Conservation (phyloP, 192 early-diverging fungal species). For the Rhizophagus sp. region DNA sequence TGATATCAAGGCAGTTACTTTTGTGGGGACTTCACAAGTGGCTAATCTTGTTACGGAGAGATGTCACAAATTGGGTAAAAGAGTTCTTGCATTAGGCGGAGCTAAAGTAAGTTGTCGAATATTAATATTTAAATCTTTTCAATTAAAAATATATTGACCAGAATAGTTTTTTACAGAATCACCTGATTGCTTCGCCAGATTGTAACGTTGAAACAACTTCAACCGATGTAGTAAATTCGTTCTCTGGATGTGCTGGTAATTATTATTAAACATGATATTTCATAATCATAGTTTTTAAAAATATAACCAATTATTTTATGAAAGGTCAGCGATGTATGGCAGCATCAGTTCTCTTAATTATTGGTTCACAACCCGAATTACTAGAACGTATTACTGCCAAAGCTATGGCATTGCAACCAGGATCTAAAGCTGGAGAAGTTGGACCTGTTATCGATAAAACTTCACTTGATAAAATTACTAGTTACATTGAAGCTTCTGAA, state of each 20-base stretch:
- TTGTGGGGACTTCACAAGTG: slow-evolving; percentile 82
- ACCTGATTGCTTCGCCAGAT: slow-evolving; percentile 77
- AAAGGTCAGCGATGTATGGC: slow-evolving; percentile 77
- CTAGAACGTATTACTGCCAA: slow-evolving; percentile 62
- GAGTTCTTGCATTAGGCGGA: slow-evolving; percentile 71
- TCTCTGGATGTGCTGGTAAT: slow-evolving; percentile 66
- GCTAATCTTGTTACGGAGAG: slow-evolving; percentile 58
- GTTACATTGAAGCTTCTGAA: slow-evolving; percentile 60
- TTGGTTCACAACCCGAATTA: slow-evolving; percentile 68
- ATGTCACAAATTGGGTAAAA: slow-evolving; percentile 59
- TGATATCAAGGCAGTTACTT: slow-evolving; percentile 67
- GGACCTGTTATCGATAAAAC: slow-evolving; percentile 77
- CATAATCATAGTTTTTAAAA: background rate
- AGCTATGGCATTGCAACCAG: slow-evolving; percentile 54
- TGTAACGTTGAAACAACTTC: slow-evolving; percentile 78
- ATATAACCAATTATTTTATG: background rate
- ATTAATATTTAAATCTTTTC: background rate
- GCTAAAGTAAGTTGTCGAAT: slow-evolving; percentile 45
- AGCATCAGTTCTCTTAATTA: slow-evolving; percentile 67
- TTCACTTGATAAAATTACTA: slow-evolving; percentile 62
- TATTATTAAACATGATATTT: slow-evolving; percentile 14
- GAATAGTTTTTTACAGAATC: slow-evolving; percentile 49
- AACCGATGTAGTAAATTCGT: slow-evolving; percentile 74
- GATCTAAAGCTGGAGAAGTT: slow-evolving; percentile 54
- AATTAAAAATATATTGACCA: slow-evolving; percentile 17